These are phyloP conservation scores for Monosporascus sp. DNA, from an alignment of 2,329 filamentous ascomycete species.

Conservation along the genomic window DNA sequence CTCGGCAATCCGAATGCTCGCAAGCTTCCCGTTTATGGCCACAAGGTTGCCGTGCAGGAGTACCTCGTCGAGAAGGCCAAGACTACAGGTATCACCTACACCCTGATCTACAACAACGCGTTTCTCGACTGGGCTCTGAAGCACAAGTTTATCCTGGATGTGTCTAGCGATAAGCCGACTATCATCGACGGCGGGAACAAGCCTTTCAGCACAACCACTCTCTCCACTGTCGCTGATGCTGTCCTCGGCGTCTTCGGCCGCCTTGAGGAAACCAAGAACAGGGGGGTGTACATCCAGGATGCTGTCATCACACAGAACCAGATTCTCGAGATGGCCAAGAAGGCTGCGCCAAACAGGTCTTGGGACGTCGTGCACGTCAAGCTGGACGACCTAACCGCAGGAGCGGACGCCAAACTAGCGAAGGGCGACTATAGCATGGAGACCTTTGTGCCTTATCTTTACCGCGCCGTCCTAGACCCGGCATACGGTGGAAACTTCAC, in stretches of 20 bases:
- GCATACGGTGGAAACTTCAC: conserved; percentile 15
- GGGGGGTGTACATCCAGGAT: conserved; percentile 46
- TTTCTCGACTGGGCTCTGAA: conserved; percentile 22
- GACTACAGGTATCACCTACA: conserved; percentile 19
- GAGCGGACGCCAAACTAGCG: conserved; percentile 25
- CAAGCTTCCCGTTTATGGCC: conserved; percentile 13
- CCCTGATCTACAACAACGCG: conserved; percentile 35
- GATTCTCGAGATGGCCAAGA: conserved; percentile 32
- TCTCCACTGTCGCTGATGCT: conserved; percentile 40
- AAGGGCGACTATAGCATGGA: conserved; percentile 20
- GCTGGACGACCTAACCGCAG: conserved; percentile 20
- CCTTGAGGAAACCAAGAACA: conserved; percentile 44
- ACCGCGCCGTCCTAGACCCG: conserved; percentile 28
- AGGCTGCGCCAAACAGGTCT: conserved; percentile 14
- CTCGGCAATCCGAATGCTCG: conserved; percentile 13
- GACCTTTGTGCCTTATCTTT: conserved; percentile 23
- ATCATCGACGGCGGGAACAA: conserved; percentile 46
- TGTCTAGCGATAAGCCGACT: conserved; percentile 25
- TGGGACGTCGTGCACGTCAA: conserved; percentile 15
- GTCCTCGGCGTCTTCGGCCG: conserved; percentile 41
- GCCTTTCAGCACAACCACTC: conserved; percentile 40
- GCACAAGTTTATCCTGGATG: conserved; percentile 11
- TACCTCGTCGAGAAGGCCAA: conserved; percentile 17
- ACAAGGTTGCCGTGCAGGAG: conserved; percentile 12
- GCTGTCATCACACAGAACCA: conserved; percentile 46